Evolutionary conservation across 139 green algal species (phyloP).

Genomic region (Micromonas commoda): DNA sequence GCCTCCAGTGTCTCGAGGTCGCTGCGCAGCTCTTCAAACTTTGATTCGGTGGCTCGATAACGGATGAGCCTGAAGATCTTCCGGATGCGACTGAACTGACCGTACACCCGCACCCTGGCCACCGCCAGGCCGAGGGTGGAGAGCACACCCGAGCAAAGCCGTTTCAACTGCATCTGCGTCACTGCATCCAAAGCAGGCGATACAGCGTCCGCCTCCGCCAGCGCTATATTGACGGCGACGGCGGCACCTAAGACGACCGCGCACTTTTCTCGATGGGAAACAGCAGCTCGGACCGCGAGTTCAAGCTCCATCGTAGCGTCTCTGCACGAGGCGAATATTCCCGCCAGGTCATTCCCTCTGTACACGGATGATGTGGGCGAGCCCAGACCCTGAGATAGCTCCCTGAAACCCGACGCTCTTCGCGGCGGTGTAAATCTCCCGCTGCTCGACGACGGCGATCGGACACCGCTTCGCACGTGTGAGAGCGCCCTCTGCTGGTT

Average conservation of each 20-base stretch:
- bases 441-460: no score
- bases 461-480: no score
- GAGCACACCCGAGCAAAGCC: neutral
- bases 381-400: neutral
- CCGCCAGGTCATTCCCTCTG: neutral
- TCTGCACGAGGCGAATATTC: neutral
- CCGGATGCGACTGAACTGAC: neutral
- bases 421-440: no score
- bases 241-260: neutral
- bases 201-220: neutral
- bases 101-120: neutral
- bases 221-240: neutral
- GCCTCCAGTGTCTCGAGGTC: constrained; percentile 12
- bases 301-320: neutral
- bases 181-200: neutral
- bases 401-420: neutral
- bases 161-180: neutral
- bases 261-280: constrained; percentile 12
- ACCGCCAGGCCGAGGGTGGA: neutral
- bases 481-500: no score
- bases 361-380: no score
- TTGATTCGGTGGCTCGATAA: neutral
- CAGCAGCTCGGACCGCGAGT: neutral
- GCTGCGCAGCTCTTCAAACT: neutral
- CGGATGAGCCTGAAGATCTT: neutral